Evolutionary conservation across 2,329 filamentous ascomycete genomes (phyloP).

Genomic region (Saccharata proteae): DNA sequence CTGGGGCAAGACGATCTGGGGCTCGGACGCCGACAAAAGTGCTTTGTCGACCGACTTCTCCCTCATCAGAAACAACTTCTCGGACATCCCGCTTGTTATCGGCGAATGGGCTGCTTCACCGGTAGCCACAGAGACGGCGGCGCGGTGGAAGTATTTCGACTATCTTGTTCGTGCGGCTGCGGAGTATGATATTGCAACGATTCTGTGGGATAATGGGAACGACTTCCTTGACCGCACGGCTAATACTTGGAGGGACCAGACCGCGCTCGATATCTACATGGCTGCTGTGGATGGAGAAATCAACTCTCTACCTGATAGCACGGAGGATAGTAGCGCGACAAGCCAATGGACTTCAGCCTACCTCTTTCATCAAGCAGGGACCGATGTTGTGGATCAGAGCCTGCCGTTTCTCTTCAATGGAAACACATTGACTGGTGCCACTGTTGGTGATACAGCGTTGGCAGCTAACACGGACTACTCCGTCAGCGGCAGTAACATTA

Average conservation of each 20-base stretch:
- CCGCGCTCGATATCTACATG: conserved; percentile 36
- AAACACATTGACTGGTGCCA: conserved; percentile 37
- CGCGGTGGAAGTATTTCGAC: conserved; percentile 47
- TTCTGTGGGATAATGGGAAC: conserved; percentile 49
- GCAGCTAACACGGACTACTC: conserved; percentile 34
- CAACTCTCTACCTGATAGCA: conserved; percentile 43
- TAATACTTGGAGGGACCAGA: conserved; percentile 39
- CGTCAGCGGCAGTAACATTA: conserved; percentile 33
- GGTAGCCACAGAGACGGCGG: conserved; percentile 40
- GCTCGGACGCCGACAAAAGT: conserved; percentile 41
- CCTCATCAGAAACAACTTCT: conserved; percentile 42
- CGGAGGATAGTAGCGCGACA: conserved; percentile 33
- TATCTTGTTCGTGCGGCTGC: conserved; percentile 37
- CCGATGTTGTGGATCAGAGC: conserved; percentile 28
- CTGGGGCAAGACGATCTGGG: conserved; percentile 51
- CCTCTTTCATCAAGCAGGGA: conserved; percentile 41
- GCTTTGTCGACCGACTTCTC: conserved; percentile 38
- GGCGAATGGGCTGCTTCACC: conserved; percentile 46
- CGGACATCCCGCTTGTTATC: conserved; percentile 42
- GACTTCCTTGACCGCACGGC: conserved; percentile 42
- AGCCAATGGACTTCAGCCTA: conserved; percentile 41
- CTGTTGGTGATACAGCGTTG: conserved; percentile 25
- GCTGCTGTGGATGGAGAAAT: conserved; percentile 30
- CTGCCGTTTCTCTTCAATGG: conserved; percentile 43
- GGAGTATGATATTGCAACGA: conserved; percentile 37